These are phyloP conservation scores for Didymella exigua DNA, from an alignment of 2,329 filamentous ascomycete species.

Conservation along the genomic window DNA sequence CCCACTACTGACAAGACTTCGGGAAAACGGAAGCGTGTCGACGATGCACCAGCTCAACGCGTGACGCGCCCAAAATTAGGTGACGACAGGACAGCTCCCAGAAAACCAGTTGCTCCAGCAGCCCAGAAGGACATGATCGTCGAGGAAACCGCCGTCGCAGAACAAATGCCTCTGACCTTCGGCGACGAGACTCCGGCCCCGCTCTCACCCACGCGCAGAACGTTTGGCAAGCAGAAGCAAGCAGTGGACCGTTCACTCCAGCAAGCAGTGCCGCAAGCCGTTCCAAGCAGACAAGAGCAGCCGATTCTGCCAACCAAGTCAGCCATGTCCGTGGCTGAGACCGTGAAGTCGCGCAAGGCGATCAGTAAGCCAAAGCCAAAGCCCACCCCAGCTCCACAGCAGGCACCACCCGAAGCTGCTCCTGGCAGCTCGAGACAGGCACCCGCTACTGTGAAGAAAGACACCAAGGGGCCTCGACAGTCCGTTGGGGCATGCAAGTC, in stretches of 20 bases:
- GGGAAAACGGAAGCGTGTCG: neutral
- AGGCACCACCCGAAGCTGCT: neutral
- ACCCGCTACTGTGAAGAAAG: slow-evolving; percentile 1
- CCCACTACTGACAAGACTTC: neutral
- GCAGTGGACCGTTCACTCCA: neutral
- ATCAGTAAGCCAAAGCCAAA: neutral
- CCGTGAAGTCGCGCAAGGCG: neutral
- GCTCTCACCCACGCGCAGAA: neutral
- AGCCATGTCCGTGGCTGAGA: neutral
- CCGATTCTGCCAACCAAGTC: neutral
- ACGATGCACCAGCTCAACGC: slow-evolving; percentile 4
- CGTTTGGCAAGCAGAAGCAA: slow-evolving; percentile 1
- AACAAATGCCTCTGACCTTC: neutral
- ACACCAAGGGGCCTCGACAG: slow-evolving; percentile 1
- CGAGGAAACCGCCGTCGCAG: neutral
- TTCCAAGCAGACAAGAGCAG: neutral
- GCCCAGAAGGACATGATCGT: neutral
- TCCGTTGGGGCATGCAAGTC: slow-evolving; percentile 10
- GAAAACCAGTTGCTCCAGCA: neutral
- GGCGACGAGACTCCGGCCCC: neutral
- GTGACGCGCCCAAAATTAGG: slow-evolving; percentile 4
- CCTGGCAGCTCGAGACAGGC: neutral
- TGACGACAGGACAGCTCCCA: neutral
- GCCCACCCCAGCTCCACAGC: neutral
- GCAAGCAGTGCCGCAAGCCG: neutral